These are phyloP conservation scores for Aureobasidium namibiae DNA, from an alignment of 2,329 filamentous ascomycete genomes.

Conservation along the genomic window DNA sequence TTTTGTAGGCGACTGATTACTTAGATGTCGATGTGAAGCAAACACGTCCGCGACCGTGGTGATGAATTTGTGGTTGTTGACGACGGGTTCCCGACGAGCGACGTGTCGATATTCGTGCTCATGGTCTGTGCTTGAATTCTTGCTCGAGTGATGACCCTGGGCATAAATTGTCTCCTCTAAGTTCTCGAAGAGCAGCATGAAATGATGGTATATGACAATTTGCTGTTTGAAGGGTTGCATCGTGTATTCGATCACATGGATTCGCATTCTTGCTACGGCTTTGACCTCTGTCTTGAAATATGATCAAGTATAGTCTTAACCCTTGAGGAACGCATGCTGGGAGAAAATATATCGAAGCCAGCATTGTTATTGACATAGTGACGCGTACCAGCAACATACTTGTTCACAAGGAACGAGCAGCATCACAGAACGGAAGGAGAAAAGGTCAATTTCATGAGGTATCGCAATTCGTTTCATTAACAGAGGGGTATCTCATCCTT, in stretches of 20 bases:
- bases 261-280: too few relatives aligned
- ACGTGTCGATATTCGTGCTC: neutral
- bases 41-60: constrained; percentile 2
- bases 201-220: neutral
- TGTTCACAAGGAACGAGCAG: neutral
- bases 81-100: neutral
- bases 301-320: too few relatives aligned
- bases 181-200: neutral
- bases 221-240: neutral
- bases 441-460: neutral
- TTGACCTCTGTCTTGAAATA: too few relatives aligned
- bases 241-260: too few relatives aligned
- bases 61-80: neutral
- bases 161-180: neutral
- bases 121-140: neutral
- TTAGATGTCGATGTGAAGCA: neutral
- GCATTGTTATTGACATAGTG: too few relatives aligned
- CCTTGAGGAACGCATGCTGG: too few relatives aligned
- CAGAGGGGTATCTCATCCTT: neutral
- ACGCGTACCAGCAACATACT: too few relatives aligned
- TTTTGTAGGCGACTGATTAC: neutral
- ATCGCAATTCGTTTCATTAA: neutral
- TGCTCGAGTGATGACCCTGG: neutral
- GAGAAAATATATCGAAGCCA: too few relatives aligned
- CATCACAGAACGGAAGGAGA: neutral